Base-by-base conservation (phyloP, 306 rosid genomes). In the Gastrolobium bilobum region DNA sequence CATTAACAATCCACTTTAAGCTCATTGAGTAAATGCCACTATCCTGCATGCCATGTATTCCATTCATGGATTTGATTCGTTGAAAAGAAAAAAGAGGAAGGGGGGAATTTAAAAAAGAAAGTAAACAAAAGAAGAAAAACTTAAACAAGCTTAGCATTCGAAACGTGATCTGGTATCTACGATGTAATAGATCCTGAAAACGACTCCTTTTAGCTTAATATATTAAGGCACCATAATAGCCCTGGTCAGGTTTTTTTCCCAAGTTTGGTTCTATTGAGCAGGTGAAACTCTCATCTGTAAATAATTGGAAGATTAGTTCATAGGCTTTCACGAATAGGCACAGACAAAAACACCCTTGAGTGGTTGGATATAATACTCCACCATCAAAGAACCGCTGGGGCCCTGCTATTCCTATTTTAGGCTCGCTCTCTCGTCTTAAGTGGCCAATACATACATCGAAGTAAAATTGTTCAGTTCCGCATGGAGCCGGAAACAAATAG, bases 1-100 rank as follows among this genome's bases (percentile, higher is more conserved):
- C 77, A 59, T 80, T 73, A 69, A 61, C 60, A 10, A 65, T 15
- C 65, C 75, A 48, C 80, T 81, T 73, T 71, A 46, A 70, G 68
- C 57, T 48, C 60, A 9, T 71, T 43, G 26, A 38, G 71, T 73
- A 65, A 61, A 67, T 75, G 82, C 73, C 38, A 47, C 71, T 64
- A 6, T 29, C 38, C 14, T 79, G 47, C 85, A 7, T 57, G 68
- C 70, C 42, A 80, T 56, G 60, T 69, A 35, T 48, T 81, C 84
- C 80, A 26, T 35, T 58, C 8, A 76, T 42, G 85, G 92, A 84
- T 85, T 86, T 77, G 81, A 80, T 88, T 81, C 89, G 68, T 69
- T 79, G 83, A 73, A 83, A 60, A 69, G 66, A 54, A 46, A 42
- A 39, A 29, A 48, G 11, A 42, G 42, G n/a, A n/a, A n/a, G 9